Percentiles rank a stretch among this genome's conserved stretches.
Conservation (phyloP, 495 filamentous ascomycete species). For the Hypoxylon fuscum region DNA sequence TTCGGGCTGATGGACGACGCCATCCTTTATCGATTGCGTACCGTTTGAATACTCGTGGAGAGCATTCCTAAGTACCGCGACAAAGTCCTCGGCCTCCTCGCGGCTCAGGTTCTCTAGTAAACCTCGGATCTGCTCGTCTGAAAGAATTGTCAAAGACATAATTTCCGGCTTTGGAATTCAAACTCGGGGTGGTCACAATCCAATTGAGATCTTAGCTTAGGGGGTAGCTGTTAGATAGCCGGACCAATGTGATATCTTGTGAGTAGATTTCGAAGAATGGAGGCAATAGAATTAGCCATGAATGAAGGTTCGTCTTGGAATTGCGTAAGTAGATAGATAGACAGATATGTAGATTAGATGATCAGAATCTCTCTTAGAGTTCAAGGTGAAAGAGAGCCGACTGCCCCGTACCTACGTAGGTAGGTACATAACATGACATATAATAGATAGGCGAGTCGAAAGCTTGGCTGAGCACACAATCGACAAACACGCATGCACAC, state of each 20-base stretch:
- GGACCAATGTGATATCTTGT: neutral
- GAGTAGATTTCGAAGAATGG: conserved; percentile 1
- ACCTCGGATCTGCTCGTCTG: conserved; percentile 71
- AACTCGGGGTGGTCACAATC: conserved; percentile 7
- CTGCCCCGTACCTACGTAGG: conserved; percentile 6
- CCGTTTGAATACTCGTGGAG: conserved; percentile 85
- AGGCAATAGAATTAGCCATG: neutral
- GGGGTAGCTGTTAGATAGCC: conserved; percentile 6
- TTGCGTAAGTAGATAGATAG: neutral
- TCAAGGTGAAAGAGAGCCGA: conserved; percentile 16
- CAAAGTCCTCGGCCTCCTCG: conserved; percentile 73
- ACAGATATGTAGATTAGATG: too few relatives aligned
- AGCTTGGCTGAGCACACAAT: conserved; percentile 27
- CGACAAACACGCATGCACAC: too few relatives aligned
- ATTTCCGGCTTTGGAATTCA: conserved; percentile 14
- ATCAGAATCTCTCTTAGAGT: too few relatives aligned
- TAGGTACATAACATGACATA: too few relatives aligned
- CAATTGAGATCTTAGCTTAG: too few relatives aligned
- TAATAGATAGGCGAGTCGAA: too few relatives aligned
- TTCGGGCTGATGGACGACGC: conserved; percentile 74
- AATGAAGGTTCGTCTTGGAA: conserved; percentile 1
- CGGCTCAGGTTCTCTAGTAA: conserved; percentile 76
- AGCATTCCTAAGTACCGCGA: conserved; percentile 71
- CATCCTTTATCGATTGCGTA: conserved; percentile 57
- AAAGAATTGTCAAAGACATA: conserved; percentile 83